A percentile compares a stretch with the other conserved stretches of the same genome.
Evolutionary conservation across 257 asterid genomes (phyloP).

Genomic region (Scutellaria galericulata): DNA sequence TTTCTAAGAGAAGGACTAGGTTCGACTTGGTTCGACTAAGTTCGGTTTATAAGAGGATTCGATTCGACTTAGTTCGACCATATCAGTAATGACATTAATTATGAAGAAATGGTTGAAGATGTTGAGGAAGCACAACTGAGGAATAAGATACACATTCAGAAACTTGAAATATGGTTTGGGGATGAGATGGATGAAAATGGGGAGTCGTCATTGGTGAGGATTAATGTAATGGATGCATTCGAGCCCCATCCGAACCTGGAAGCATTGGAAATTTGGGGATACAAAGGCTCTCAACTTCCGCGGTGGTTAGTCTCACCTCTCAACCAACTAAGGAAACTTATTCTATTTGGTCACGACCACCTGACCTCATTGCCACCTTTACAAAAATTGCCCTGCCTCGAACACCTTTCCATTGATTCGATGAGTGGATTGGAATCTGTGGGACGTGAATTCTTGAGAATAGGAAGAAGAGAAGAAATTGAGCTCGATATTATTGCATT

Average conservation of each 20-base stretch:
- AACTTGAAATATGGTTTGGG: neutral
- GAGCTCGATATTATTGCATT: neutral
- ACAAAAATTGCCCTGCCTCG: slow-evolving; percentile 27
- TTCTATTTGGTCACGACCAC: neutral
- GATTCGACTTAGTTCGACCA: too few relatives aligned
- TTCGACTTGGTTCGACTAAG: too few relatives aligned
- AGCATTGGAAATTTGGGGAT: neutral
- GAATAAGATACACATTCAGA: slow-evolving; percentile 12
- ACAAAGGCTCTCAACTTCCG: neutral
- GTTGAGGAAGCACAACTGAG: slow-evolving; percentile 31
- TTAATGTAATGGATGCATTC: slow-evolving; percentile 31
- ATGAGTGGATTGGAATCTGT: slow-evolving; percentile 26
- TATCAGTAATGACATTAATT: neutral
- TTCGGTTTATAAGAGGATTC: too few relatives aligned
- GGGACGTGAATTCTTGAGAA: slow-evolving; percentile 40
- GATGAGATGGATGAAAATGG: too few relatives aligned
- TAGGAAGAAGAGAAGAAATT: neutral
- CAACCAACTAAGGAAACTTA: neutral
- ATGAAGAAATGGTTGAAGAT: slow-evolving; percentile 28
- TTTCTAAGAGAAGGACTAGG: too few relatives aligned
- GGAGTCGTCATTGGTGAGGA: neutral
- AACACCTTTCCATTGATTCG: neutral
- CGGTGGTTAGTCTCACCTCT: neutral
- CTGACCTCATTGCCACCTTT: neutral
- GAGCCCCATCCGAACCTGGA: slow-evolving; percentile 31